Conservation (phyloP, 2,329 filamentous ascomycete species). For the Chaetomium sp. region DNA sequence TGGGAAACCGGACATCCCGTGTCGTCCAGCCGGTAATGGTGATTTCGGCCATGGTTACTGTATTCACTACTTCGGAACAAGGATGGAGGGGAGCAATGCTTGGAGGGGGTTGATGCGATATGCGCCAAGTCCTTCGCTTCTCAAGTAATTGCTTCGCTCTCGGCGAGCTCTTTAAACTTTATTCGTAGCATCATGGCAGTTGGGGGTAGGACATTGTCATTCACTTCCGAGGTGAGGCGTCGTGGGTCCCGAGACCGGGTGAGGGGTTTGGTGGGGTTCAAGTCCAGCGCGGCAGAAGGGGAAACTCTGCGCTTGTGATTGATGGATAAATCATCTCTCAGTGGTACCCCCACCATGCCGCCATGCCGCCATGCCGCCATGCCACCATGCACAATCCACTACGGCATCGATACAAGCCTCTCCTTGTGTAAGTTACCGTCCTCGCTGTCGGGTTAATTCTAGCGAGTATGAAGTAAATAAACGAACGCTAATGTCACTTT, state of each 20-base stretch:
- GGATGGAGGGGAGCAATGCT: neutral
- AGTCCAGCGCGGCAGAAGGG: neutral
- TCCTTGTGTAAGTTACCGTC: too few species aligned
- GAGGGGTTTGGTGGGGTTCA: constrained; percentile 34
- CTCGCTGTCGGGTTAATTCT: constrained; percentile 7
- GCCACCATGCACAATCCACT: neutral
- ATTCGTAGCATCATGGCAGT: constrained; percentile 10
- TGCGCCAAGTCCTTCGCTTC: neutral
- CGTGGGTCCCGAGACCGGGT: constrained; percentile 17
- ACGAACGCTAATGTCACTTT: neutral
- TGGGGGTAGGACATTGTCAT: constrained; percentile 14
- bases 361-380: too few species aligned
- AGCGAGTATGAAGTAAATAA: neutral
- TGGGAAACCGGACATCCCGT: constrained; percentile 78
- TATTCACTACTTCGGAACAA: neutral
- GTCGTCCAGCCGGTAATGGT: constrained; percentile 73
- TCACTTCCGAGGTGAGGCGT: constrained; percentile 12
- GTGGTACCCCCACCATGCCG: neutral
- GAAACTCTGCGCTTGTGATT: constrained; percentile 26
- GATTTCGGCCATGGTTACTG: constrained; percentile 52
- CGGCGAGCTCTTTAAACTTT: neutral
- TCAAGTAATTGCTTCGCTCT: constrained; percentile 16
- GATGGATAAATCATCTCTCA: constrained; percentile 33
- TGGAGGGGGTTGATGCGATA: neutral
- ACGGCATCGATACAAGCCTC: neutral